Percentiles rank a stretch among this genome's conserved stretches.
These are phyloP conservation scores for Trichosanthes truncata DNA, from an alignment of 306 rosid genomes.

Conservation along the genomic window DNA sequence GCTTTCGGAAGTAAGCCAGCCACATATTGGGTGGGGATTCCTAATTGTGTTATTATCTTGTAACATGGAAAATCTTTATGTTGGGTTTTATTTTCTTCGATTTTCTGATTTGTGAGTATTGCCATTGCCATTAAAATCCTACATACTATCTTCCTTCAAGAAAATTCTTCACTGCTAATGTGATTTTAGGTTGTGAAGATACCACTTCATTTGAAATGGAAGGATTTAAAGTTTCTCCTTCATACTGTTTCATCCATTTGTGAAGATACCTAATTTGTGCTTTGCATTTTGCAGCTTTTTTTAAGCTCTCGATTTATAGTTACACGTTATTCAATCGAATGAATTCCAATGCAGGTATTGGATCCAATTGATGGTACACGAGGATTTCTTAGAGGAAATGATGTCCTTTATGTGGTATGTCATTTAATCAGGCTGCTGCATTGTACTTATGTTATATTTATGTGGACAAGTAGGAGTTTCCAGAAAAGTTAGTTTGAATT, in stretches of 20 bases:
- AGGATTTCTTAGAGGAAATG: constrained; percentile 55
- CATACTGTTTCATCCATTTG: background rate
- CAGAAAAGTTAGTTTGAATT: background rate
- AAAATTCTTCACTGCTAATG: background rate
- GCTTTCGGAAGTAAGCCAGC: constrained; percentile 60
- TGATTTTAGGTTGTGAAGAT: background rate
- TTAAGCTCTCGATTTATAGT: constrained; percentile 7
- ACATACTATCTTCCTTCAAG: background rate
- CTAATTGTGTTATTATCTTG: background rate
- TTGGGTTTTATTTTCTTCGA: background rate
- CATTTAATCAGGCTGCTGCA: background rate
- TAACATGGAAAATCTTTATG: background rate
- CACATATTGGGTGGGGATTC: constrained; percentile 76
- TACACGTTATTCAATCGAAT: constrained; percentile 1
- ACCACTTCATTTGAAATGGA: background rate
- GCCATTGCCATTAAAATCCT: background rate
- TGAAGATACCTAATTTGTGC: background rate
- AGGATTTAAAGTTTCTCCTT: background rate
- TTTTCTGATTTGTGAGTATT: background rate
- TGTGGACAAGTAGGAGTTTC: background rate
- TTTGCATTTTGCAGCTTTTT: constrained; percentile 4
- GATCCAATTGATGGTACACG: constrained; percentile 92
- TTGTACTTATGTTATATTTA: background rate
- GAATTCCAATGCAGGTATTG: constrained; percentile 50
- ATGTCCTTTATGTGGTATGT: constrained; percentile 66